Evolutionary conservation across 2,329 filamentous ascomycete genomes (phyloP).

Genomic region (Pseudocercospora cruenta): DNA sequence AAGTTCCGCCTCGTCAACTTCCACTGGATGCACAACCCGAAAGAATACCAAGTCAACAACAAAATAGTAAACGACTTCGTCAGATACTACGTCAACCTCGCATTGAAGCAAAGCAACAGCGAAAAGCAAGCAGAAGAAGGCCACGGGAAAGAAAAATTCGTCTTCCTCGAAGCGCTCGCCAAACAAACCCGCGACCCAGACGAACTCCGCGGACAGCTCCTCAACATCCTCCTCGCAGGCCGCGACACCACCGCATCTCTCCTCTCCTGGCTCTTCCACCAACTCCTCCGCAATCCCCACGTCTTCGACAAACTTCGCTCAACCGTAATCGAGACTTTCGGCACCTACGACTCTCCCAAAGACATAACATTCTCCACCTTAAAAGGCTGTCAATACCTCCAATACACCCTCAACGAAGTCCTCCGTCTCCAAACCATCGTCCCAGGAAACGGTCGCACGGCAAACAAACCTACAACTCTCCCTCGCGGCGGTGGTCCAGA

Average conservation of each 20-base stretch:
- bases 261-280: conserved; percentile 58
- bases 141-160: conserved; percentile 43
- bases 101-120: conserved; percentile 40
- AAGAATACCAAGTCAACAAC: conserved; percentile 45
- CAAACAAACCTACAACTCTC: conserved; percentile 73
- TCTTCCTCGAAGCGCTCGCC: conserved; percentile 53
- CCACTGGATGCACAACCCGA: conserved; percentile 41
- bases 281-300: conserved; percentile 55
- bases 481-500: conserved; percentile 63
- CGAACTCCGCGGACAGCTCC: conserved; percentile 48
- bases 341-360: conserved; percentile 47
- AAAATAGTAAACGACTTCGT: conserved; percentile 49
- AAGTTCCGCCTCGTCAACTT: conserved; percentile 44
- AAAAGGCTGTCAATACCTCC: conserved; percentile 71
- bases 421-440: conserved; percentile 78
- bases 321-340: conserved; percentile 54
- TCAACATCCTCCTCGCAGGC: conserved; percentile 70
- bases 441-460: conserved; percentile 75
- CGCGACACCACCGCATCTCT: conserved; percentile 61
- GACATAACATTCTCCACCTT: conserved; percentile 61
- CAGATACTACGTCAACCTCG: conserved; percentile 51
- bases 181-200: conserved; percentile 50
- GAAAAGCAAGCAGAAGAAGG: conserved; percentile 32
- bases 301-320: conserved; percentile 53
- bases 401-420: conserved; percentile 52